phyloP scores from a whole-genome alignment of 176 grass and related monocot species.

The Avena eriantha region DNA sequence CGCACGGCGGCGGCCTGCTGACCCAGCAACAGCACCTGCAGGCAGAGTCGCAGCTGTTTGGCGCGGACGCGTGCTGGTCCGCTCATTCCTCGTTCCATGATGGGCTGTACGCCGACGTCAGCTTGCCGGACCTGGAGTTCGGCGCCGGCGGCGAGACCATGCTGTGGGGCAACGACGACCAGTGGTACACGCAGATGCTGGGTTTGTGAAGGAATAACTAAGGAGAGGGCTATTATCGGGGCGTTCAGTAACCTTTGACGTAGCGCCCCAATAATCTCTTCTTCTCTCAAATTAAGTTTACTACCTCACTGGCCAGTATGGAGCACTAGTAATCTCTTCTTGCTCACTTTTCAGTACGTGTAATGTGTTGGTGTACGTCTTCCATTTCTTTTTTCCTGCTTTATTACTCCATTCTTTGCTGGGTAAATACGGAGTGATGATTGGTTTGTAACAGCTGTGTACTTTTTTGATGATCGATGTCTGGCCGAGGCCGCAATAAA shows the following conservation, averaged over 20 bases:
- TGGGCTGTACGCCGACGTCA: slow-evolving; percentile 29
- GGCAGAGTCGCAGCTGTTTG: neutral
- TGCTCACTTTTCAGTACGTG: neutral
- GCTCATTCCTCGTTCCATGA: slow-evolving; percentile 45
- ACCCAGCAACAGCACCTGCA: neutral
- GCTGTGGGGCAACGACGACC: slow-evolving; percentile 63
- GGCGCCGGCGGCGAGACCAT: slow-evolving; percentile 49
- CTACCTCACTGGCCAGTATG: neutral
- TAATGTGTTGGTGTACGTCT: neutral
- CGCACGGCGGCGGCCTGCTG: neutral
- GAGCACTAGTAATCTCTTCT: too few relatives aligned
- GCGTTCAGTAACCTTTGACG: neutral
- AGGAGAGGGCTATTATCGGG: slow-evolving; percentile 46
- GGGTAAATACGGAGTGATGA: slow-evolving; percentile 47
- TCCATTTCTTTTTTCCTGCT: neutral
- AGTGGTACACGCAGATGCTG: slow-evolving; percentile 61
- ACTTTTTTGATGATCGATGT: neutral
- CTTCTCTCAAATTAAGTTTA: neutral
- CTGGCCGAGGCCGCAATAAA: slow-evolving; percentile 32
- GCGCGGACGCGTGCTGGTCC: slow-evolving; percentile 42
- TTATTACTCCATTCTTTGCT: slow-evolving; percentile 29
- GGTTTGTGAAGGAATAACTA: slow-evolving; percentile 36
- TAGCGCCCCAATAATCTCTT: slow-evolving; percentile 50
- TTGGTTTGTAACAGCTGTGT: slow-evolving; percentile 42
- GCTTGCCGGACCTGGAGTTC: slow-evolving; percentile 60